A percentile compares a stretch with the other conserved stretches of the same genome.
Conservation (phyloP, 306 rosid species). For the Senna siamea region DNA sequence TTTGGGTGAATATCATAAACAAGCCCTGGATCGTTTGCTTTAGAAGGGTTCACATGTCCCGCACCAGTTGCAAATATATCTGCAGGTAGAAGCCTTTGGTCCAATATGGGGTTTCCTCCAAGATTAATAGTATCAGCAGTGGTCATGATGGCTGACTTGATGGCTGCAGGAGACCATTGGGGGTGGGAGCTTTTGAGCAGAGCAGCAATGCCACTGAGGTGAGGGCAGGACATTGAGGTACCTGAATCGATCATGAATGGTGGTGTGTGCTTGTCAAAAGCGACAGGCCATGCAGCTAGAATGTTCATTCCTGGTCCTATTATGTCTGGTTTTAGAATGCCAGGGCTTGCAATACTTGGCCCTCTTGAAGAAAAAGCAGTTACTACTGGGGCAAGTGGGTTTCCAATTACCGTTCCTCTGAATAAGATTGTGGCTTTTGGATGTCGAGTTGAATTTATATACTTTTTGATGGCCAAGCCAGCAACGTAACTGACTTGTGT, state of each 20-base stretch:
- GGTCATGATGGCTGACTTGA: constrained; percentile 64
- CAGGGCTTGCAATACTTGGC: constrained; percentile 47
- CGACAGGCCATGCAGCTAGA: constrained; percentile 57
- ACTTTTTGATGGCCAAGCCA: constrained; percentile 44
- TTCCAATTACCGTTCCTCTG: constrained; percentile 52
- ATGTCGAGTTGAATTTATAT: constrained; percentile 46
- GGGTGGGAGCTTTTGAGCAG: constrained; percentile 63
- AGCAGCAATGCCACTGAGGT: constrained; percentile 61
- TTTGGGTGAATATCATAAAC: constrained; percentile 49
- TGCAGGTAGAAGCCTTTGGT: constrained; percentile 43
- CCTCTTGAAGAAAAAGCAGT: constrained; percentile 66
- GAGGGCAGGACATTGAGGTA: constrained; percentile 69
- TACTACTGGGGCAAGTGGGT: constrained; percentile 40
- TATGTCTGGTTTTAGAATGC: constrained; percentile 67
- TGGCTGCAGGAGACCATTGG: constrained; percentile 68
- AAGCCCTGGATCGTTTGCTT: constrained; percentile 58
- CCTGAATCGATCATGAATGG: constrained; percentile 48
- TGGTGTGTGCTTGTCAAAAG: constrained; percentile 37
- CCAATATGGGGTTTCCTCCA: constrained; percentile 36
- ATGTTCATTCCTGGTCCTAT: constrained; percentile 61
- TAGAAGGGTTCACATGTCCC: constrained; percentile 63
- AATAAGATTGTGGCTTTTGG: constrained; percentile 49
- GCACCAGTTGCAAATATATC: constrained; percentile 56
- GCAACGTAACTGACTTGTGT: constrained; percentile 37
- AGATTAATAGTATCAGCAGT: constrained; percentile 35